Evolutionary conservation across 768 basidiomycete species (phyloP).

Genomic region (Boletus tylopilopsis): DNA sequence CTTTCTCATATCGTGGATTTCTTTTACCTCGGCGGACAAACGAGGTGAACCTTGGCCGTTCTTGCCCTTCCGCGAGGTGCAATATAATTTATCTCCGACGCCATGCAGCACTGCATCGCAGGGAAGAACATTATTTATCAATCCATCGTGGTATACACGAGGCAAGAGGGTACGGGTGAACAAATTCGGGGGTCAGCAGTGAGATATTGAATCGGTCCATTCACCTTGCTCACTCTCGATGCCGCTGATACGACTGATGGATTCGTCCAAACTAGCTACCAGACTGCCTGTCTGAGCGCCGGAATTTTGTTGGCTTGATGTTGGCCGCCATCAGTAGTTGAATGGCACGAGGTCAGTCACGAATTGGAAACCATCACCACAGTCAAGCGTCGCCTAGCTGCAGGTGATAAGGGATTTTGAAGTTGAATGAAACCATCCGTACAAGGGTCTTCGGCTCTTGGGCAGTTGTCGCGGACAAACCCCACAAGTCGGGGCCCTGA

Average conservation of each 20-base stretch:
- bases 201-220: conserved; percentile 7
- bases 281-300: neutral
- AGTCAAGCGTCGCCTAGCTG: conserved; percentile 17
- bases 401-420: conserved; percentile 9
- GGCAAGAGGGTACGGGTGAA: conserved; percentile 18
- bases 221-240: conserved; percentile 10
- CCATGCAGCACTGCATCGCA: conserved; percentile 26
- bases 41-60: conserved; percentile 17
- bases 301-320: conserved; percentile 11
- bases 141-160: conserved; percentile 33
- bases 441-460: conserved; percentile 17
- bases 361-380: conserved; percentile 12
- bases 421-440: neutral
- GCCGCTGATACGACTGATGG: conserved; percentile 7
- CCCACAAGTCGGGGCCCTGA: conserved; percentile 9
- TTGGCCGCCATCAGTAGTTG: conserved; percentile 10
- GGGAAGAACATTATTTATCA: conserved; percentile 16
- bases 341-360: conserved; percentile 22
- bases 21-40: conserved; percentile 17
- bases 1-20: conserved; percentile 2
- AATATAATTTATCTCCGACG: conserved; percentile 28
- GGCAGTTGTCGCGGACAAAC: conserved; percentile 1
- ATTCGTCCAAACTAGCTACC: conserved; percentile 1
- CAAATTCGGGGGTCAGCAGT: conserved; percentile 11
- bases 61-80: conserved; percentile 15